phyloP scores from a whole-genome alignment of 2,329 filamentous ascomycete species.

The Zopfia rhizophila region DNA sequence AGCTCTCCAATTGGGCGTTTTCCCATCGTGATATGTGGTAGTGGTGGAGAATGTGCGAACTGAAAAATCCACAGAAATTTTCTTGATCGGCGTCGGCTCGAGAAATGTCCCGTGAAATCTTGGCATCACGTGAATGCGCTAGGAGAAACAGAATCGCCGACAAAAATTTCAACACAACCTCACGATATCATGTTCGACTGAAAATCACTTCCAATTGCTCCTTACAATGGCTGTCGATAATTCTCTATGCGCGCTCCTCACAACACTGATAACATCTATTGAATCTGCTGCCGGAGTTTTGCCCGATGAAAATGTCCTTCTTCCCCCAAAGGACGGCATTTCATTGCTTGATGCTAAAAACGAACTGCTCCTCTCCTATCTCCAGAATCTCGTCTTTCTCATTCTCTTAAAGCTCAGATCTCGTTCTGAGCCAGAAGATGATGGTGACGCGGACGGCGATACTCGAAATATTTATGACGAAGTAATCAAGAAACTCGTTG shows the following conservation, averaged over 20 bases:
- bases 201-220: too few species aligned
- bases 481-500: constrained; percentile 86
- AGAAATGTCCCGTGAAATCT: constrained; percentile 21
- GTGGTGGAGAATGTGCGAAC: not conserved
- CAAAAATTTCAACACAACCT: too few species aligned
- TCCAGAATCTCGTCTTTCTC: constrained; percentile 92
- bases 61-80: constrained; percentile 14
- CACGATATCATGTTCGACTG: too few species aligned
- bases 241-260: constrained; percentile 53
- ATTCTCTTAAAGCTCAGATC: constrained; percentile 78
- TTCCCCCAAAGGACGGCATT: constrained; percentile 85
- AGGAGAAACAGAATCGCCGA: too few species aligned
- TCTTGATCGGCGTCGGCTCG: constrained; percentile 20
- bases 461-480: constrained; percentile 67
- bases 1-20: constrained; percentile 50
- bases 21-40: constrained; percentile 36
- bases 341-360: constrained; percentile 96
- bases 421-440: constrained; percentile 35
- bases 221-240: constrained; percentile 53
- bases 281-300: constrained; percentile 66
- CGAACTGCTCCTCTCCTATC: constrained; percentile 94
- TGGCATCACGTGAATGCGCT: too few species aligned
- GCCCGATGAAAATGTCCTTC: constrained; percentile 69
- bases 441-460: constrained; percentile 46
- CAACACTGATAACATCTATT: constrained; percentile 66